These are phyloP conservation scores for Aspergillus sp. DNA, from an alignment of 2,329 filamentous ascomycete genomes.

Conservation along the genomic window DNA sequence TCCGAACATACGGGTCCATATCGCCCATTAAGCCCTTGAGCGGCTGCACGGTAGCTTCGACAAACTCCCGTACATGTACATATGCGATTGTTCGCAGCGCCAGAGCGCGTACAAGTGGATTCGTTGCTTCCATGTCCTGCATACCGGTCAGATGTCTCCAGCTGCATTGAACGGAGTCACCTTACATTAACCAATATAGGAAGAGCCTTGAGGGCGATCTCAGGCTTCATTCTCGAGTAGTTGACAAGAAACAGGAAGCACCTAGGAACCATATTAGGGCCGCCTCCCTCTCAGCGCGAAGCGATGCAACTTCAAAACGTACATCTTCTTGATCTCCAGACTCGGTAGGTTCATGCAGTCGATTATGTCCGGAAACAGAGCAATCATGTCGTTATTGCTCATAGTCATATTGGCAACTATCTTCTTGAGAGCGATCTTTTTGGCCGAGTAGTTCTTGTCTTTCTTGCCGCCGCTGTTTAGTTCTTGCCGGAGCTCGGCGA, in stretches of 20 bases:
- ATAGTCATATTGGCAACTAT: conserved; percentile 99
- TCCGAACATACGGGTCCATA: conserved; percentile 91
- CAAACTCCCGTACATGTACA: conserved; percentile 93
- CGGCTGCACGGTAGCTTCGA: conserved; percentile 84
- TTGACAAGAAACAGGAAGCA: conserved; percentile 98
- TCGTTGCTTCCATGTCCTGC: conserved; percentile 90
- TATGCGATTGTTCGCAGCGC: conserved; percentile 96
- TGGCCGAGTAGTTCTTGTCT: conserved; percentile 92
- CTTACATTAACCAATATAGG: conserved; percentile 80
- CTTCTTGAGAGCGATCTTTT: conserved; percentile 99
- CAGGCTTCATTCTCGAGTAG: conserved; percentile 91
- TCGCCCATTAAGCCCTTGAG: conserved; percentile 84
- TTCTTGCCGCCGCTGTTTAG: conserved; percentile 94
- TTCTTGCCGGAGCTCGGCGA: conserved; percentile 93
- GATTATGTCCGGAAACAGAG: conserved; percentile 92
- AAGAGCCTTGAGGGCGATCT: conserved; percentile 90
- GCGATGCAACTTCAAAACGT: conserved; percentile 27
- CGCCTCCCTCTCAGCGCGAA: conserved; percentile 11
- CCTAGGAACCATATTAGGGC: conserved; percentile 56
- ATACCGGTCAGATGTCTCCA: conserved; percentile 16
- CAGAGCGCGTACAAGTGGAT: conserved; percentile 88
- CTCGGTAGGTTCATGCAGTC: conserved; percentile 93
- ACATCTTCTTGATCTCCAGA: conserved; percentile 99
- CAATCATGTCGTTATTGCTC: conserved; percentile 99
- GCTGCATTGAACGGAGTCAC: not conserved